These are phyloP conservation scores for Sporisorium iseilematis-ciliati DNA, from an alignment of 1,284 basidiomycete genomes.

Conservation along the genomic window DNA sequence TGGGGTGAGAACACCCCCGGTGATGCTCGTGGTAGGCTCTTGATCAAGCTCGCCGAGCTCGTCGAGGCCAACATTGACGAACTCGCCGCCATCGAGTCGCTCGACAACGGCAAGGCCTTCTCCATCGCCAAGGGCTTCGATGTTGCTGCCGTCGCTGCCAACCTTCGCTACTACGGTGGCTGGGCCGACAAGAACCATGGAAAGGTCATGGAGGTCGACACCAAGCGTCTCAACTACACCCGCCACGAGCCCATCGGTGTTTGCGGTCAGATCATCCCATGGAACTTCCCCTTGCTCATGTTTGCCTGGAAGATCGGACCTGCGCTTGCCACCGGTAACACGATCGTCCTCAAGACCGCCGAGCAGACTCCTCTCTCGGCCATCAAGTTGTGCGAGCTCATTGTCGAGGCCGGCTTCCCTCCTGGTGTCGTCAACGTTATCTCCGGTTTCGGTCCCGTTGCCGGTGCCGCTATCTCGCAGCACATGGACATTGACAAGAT, in stretches of 20 bases:
- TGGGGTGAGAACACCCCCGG: constrained; percentile 73
- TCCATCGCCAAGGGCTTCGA: constrained; percentile 77
- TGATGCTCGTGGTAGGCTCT: constrained; percentile 75
- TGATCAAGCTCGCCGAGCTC: constrained; percentile 78
- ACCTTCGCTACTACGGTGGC: constrained; percentile 76
- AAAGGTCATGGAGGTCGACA: constrained; percentile 84
- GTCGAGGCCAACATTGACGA: constrained; percentile 81
- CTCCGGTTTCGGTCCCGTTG: constrained; percentile 83
- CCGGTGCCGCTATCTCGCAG: constrained; percentile 76
- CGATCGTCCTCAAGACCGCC: constrained; percentile 75
- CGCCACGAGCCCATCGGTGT: constrained; percentile 95
- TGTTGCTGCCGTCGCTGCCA: constrained; percentile 77
- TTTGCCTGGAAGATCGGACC: constrained; percentile 74
- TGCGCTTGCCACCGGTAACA: constrained; percentile 71
- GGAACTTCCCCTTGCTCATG: constrained; percentile 78
- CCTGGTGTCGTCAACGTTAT: constrained; percentile 79
- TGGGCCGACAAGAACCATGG: constrained; percentile 84
- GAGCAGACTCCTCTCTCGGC: constrained; percentile 80
- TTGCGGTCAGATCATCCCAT: constrained; percentile 71
- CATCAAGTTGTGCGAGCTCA: constrained; percentile 79
- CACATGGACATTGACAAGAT: constrained; percentile 79
- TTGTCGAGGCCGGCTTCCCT: constrained; percentile 85
- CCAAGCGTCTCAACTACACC: constrained; percentile 76
- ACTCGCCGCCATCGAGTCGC: constrained; percentile 72
- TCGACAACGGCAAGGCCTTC: constrained; percentile 87